Evolutionary conservation across 2,329 filamentous ascomycete species (phyloP).

Genomic region (Botrytis aclada): DNA sequence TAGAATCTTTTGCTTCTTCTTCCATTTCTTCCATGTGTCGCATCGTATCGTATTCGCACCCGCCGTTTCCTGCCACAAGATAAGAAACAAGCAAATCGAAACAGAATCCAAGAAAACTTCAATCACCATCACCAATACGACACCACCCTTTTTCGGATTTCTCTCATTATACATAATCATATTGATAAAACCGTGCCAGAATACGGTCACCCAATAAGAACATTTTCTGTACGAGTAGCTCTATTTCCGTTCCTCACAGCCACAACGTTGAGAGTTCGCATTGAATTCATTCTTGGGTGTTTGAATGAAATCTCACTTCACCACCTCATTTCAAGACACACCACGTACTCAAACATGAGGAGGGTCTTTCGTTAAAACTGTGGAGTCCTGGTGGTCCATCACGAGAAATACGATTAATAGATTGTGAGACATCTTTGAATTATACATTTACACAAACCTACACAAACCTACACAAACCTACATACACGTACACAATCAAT

Average conservation of each 20-base stretch:
- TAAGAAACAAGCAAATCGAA: not conserved
- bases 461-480: not conserved
- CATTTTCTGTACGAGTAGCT: not conserved
- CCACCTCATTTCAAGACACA: not conserved
- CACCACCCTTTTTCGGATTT: not conserved
- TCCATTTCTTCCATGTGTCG: not conserved
- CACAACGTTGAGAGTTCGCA: constrained; percentile 2
- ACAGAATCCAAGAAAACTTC: rapidly evolving
- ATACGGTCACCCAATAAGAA: not conserved
- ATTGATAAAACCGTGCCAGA: not conserved
- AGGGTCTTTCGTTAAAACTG: not conserved
- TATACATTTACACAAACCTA: not conserved
- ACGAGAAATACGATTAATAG: not conserved
- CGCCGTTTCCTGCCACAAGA: not conserved
- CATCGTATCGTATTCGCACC: not conserved
- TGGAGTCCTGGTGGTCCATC: too few relatives aligned
- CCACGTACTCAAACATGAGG: not conserved
- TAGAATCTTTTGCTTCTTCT: not conserved
- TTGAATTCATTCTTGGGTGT: not conserved
- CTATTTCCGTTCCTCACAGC: not conserved
- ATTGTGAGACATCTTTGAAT: not conserved
- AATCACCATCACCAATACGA: not conserved
- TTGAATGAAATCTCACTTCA: constrained; percentile 3
- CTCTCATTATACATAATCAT: not conserved
- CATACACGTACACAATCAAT: not conserved